A percentile compares a stretch with the other conserved stretches of the same genome.
These are phyloP conservation scores for Ascodesmis nigricans DNA, from an alignment of 495 filamentous ascomycete species.

Conservation along the genomic window DNA sequence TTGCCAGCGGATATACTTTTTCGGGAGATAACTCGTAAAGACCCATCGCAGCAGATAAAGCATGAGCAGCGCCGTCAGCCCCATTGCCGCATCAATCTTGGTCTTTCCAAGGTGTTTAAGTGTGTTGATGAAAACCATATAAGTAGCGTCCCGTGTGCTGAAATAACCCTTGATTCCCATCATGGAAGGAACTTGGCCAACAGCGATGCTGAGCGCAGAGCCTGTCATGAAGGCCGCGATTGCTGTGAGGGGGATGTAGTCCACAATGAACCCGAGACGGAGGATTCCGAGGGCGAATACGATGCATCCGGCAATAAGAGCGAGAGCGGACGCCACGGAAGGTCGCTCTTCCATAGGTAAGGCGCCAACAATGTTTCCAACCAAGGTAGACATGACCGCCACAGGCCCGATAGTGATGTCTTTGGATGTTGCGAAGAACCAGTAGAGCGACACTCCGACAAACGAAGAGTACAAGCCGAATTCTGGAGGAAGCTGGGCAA, in stretches of 20 bases:
- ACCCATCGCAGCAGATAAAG: constrained; percentile 58
- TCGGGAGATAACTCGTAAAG: constrained; percentile 40
- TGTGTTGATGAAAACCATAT: constrained; percentile 68
- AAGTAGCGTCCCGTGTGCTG: constrained; percentile 56
- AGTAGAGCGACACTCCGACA: constrained; percentile 89
- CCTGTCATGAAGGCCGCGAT: constrained; percentile 98
- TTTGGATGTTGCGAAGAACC: constrained; percentile 98
- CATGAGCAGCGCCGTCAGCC: constrained; percentile 57
- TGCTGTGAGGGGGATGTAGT: constrained; percentile 77
- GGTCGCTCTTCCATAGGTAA: constrained; percentile 28
- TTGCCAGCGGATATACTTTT: constrained; percentile 42
- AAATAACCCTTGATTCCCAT: constrained; percentile 62
- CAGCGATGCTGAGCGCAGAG: constrained; percentile 73
- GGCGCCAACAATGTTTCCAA: constrained; percentile 54
- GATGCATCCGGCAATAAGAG: constrained; percentile 62
- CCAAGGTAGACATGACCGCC: constrained; percentile 81
- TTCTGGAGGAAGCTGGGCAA: constrained; percentile 55
- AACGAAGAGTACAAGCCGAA: constrained; percentile 94
- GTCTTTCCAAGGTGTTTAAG: constrained; percentile 50
- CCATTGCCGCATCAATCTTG: constrained; percentile 67
- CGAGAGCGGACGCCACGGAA: constrained; percentile 50
- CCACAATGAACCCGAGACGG: constrained; percentile 76
- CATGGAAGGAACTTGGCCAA: constrained; percentile 67
- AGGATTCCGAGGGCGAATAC: constrained; percentile 60
- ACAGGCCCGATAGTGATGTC: constrained; percentile 99